Percentiles rank a stretch among this genome's conserved stretches.
phyloP scores from a whole-genome alignment of 805 yeast genomes.

The Lachancea kluyveri region DNA sequence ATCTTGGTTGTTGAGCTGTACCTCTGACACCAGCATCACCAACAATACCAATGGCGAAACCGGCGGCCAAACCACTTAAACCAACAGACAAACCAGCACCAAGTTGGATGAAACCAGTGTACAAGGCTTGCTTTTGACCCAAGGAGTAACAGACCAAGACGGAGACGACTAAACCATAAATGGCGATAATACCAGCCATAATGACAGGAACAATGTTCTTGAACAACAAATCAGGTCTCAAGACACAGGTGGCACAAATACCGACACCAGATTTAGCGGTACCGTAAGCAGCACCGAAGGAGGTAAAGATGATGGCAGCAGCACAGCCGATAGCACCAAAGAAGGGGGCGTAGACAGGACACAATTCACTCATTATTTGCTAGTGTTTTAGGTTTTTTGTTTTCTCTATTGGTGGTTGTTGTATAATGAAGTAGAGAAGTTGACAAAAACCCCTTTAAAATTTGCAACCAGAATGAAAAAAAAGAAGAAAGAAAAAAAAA shows the following conservation, averaged over 20 bases:
- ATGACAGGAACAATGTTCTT: constrained; percentile 94
- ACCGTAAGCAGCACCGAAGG: constrained; percentile 98
- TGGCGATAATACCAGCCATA: constrained; percentile 99
- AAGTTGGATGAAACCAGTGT: constrained; percentile 95
- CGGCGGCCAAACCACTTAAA: constrained; percentile 95
- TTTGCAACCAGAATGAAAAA: too few species aligned
- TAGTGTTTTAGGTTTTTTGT: too few species aligned
- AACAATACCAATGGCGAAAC: constrained; percentile 98
- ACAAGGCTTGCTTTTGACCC: constrained; percentile 85
- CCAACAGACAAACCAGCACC: constrained; percentile 99
- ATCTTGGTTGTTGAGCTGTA: constrained; percentile 96
- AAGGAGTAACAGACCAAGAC: constrained; percentile 88
- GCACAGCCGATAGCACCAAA: constrained; percentile 99
- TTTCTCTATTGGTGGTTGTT: too few species aligned
- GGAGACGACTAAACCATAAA: constrained; percentile 94
- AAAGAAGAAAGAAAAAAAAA: too few species aligned
- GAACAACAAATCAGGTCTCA: constrained; percentile 93
- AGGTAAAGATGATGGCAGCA: constrained; percentile 96
- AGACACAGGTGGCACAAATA: constrained; percentile 95
- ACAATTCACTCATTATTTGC: constrained; percentile 29
- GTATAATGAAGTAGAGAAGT: too few species aligned
- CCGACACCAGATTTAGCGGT: constrained; percentile 99
- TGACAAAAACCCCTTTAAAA: too few species aligned
- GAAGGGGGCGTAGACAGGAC: constrained; percentile 66
- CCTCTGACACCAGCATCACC: constrained; percentile 99